Evolutionary conservation across 2,329 filamentous ascomycete species (phyloP).

Genomic region (Hymenoscyphus infarciens): DNA sequence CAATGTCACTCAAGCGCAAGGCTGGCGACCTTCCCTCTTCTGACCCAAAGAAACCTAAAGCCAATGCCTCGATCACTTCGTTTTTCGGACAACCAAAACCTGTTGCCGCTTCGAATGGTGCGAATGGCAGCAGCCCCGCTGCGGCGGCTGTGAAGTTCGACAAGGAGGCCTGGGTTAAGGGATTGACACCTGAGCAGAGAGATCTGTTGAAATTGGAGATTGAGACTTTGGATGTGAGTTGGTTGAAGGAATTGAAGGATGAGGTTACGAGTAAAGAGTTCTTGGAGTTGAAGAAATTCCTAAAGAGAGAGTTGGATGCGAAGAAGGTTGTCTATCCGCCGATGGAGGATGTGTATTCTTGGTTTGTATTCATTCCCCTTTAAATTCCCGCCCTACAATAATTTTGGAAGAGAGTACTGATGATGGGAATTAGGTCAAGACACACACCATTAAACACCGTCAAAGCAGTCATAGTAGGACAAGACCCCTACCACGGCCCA

Average conservation of each 20-base stretch:
- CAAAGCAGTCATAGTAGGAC: slow-evolving; percentile 89
- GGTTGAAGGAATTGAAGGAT: slow-evolving; percentile 85
- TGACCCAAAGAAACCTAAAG: slow-evolving; percentile 68
- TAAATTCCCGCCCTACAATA: slow-evolving; percentile 8
- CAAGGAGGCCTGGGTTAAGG: slow-evolving; percentile 84
- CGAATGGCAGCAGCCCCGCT: slow-evolving; percentile 35
- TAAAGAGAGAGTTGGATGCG: slow-evolving; percentile 70
- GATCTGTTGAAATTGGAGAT: slow-evolving; percentile 84
- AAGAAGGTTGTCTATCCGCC: slow-evolving; percentile 85
- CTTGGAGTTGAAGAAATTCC: slow-evolving; percentile 80
- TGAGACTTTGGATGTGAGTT: slow-evolving; percentile 84
- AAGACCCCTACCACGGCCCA: slow-evolving; percentile 94
- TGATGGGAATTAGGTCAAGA: slow-evolving; percentile 64
- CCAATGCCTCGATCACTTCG: slow-evolving; percentile 76
- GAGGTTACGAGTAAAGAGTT: slow-evolving; percentile 78
- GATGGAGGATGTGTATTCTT: slow-evolving; percentile 86
- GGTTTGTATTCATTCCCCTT: slow-evolving; percentile 60
- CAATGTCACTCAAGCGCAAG: slow-evolving; percentile 61
- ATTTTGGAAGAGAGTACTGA: not conserved
- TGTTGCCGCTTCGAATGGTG: slow-evolving; percentile 34
- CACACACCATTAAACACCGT: slow-evolving; percentile 85
- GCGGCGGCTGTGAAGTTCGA: slow-evolving; percentile 59
- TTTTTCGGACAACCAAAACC: slow-evolving; percentile 70
- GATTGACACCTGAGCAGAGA: slow-evolving; percentile 76
- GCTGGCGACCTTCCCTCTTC: slow-evolving; percentile 38